phyloP scores from a whole-genome alignment of 345 rosid species.

The Arabis hirsuta region DNA sequence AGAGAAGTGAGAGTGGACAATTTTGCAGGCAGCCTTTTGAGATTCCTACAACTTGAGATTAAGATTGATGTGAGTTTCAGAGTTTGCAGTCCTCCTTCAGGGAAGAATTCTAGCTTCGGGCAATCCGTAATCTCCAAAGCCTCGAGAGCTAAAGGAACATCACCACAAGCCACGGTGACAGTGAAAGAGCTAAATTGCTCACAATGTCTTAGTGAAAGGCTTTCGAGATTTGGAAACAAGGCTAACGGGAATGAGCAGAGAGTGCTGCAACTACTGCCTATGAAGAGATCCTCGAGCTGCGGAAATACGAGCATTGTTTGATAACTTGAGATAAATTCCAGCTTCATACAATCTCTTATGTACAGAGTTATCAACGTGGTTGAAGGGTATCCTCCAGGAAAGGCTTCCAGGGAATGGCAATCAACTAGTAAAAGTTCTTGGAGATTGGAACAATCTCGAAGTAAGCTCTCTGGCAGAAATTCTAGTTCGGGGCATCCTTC shows the following conservation, averaged over 20 bases:
- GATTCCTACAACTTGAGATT: neutral
- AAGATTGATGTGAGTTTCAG: neutral
- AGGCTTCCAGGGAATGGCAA: neutral
- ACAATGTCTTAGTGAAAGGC: neutral
- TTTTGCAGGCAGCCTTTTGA: neutral
- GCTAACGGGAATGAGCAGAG: neutral
- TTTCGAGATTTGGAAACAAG: neutral
- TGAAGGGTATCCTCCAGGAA: neutral
- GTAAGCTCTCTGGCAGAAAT: neutral
- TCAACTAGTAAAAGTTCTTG: neutral
- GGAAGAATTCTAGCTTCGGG: neutral
- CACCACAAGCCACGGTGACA: neutral
- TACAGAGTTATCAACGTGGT: neutral
- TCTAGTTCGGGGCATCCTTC: neutral
- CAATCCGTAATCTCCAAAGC: neutral
- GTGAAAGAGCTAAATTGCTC: neutral
- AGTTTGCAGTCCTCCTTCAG: neutral
- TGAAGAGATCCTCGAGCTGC: neutral
- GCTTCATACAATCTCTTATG: neutral
- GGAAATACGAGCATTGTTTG: neutral
- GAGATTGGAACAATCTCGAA: neutral
- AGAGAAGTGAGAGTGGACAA: neutral
- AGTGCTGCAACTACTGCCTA: neutral
- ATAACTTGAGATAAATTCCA: neutral
- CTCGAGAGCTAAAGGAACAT: neutral